These are phyloP conservation scores for Beta vulgaris DNA, from an alignment of 148 eudicot genomes.

Conservation along the genomic window DNA sequence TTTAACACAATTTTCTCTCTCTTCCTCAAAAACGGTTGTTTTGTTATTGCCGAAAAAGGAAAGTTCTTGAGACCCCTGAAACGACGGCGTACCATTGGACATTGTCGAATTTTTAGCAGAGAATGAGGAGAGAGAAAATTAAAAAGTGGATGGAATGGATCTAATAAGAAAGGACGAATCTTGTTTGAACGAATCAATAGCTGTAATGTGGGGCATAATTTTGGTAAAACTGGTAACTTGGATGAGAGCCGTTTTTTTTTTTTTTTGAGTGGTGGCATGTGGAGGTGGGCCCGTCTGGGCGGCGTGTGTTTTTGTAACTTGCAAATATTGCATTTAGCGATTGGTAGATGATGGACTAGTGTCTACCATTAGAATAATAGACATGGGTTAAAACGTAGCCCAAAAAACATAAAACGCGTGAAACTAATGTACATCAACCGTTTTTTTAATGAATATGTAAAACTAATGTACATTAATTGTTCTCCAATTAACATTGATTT, in stretches of 20 bases:
- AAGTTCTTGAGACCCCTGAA: neutral
- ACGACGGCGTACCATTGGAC: conserved; percentile 22
- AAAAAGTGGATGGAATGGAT: neutral
- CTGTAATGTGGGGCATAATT: conserved; percentile 7
- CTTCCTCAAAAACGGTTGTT: neutral
- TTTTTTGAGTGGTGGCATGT: neutral
- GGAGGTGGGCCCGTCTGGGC: neutral
- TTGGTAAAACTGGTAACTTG: neutral
- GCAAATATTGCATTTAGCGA: too few relatives aligned
- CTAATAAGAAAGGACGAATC: neutral
- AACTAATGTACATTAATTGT: too few relatives aligned
- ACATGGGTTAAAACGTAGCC: too few relatives aligned
- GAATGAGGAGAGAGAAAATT: neutral
- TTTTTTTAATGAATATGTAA: too few relatives aligned
- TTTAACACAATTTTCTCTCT: conserved; percentile 3
- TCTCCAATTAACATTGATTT: too few relatives aligned
- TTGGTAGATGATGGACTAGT: too few relatives aligned
- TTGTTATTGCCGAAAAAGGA: neutral
- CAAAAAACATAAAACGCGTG: too few relatives aligned
- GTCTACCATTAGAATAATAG: too few relatives aligned
- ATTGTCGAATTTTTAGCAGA: neutral
- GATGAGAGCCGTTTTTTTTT: neutral
- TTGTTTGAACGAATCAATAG: conserved; percentile 1
- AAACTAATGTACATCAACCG: too few relatives aligned
- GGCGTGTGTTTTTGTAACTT: too few relatives aligned